Evolutionary conservation across 768 basidiomycete genomes (phyloP).

Genomic region (Pilatotrama ljubarskyi): DNA sequence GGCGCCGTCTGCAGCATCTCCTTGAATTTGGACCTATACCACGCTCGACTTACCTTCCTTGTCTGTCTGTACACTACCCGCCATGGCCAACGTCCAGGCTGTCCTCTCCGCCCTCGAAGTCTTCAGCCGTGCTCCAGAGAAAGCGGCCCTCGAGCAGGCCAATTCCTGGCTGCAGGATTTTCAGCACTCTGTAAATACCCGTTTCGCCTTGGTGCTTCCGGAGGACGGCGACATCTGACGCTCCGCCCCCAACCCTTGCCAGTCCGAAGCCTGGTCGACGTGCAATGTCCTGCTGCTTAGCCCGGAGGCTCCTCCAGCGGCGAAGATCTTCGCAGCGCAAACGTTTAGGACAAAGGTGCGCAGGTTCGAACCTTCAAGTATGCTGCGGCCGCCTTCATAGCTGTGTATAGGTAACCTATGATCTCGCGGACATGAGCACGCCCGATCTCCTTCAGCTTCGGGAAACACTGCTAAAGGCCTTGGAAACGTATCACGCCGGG

Average conservation of each 20-base stretch:
- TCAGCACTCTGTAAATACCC: constrained; percentile 94
- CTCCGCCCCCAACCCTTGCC: constrained; percentile 51
- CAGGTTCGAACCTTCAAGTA: constrained; percentile 4
- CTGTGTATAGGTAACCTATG: constrained; percentile 80
- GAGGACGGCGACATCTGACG: constrained; percentile 62
- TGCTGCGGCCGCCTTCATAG: constrained; percentile 16
- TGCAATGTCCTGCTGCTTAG: constrained; percentile 89
- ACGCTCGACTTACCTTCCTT: background rate
- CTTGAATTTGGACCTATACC: constrained; percentile 15
- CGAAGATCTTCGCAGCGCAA: constrained; percentile 94
- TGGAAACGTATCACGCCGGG: constrained; percentile 71
- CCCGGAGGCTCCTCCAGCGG: constrained; percentile 72
- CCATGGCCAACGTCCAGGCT: constrained; percentile 70
- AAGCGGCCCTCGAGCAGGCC: constrained; percentile 77
- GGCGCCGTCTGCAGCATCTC: background rate
- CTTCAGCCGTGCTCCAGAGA: constrained; percentile 81
- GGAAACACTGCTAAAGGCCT: constrained; percentile 80
- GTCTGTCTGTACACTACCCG: constrained; percentile 15
- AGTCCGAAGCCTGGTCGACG: constrained; percentile 96
- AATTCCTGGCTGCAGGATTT: constrained; percentile 98
- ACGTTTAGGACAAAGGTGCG: constrained; percentile 92
- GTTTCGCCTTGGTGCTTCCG: constrained; percentile 66
- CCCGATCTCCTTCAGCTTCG: constrained; percentile 75
- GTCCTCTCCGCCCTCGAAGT: constrained; percentile 77
- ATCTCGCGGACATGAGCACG: constrained; percentile 83